These are phyloP conservation scores for Pelargonium nanum DNA, from an alignment of 345 rosid species.

Conservation along the genomic window DNA sequence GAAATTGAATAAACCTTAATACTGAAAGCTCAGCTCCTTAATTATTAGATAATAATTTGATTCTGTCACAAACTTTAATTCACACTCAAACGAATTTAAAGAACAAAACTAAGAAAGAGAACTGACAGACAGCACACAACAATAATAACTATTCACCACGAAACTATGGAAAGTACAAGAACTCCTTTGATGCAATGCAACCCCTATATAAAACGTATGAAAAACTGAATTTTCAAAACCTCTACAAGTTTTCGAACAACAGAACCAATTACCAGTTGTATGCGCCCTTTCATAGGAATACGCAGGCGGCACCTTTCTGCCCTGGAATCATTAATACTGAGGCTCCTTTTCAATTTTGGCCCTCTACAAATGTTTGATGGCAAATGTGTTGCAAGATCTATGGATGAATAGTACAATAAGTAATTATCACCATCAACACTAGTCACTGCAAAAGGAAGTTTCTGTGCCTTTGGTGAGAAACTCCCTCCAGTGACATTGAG, in stretches of 20 bases:
- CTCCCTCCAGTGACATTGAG: conserved; percentile 69
- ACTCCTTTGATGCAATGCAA: neutral
- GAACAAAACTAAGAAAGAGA: too few relatives aligned
- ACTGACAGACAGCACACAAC: too few relatives aligned
- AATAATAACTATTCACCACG: neutral
- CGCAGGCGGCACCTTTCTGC: conserved; percentile 42
- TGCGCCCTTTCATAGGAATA: conserved; percentile 74
- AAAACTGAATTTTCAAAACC: neutral
- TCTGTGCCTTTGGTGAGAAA: conserved; percentile 67
- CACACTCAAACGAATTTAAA: too few relatives aligned
- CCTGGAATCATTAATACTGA: conserved; percentile 40
- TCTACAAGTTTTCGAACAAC: neutral
- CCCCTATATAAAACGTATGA: neutral
- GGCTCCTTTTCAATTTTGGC: conserved; percentile 36
- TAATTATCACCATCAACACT: conserved; percentile 66
- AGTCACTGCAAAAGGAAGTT: conserved; percentile 73
- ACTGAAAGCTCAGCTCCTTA: too few relatives aligned
- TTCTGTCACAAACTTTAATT: too few relatives aligned
- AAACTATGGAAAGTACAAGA: neutral
- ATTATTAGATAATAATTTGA: too few relatives aligned
- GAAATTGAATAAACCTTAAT: too few relatives aligned
- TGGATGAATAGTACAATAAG: conserved; percentile 60
- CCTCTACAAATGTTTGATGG: conserved; percentile 33
- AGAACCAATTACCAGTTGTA: conserved; percentile 47
- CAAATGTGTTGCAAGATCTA: conserved; percentile 52